Percentiles rank a stretch among this genome's conserved stretches.
phyloP scores from a whole-genome alignment of 2,329 filamentous ascomycete species.

The Colletotrichum godetiae region DNA sequence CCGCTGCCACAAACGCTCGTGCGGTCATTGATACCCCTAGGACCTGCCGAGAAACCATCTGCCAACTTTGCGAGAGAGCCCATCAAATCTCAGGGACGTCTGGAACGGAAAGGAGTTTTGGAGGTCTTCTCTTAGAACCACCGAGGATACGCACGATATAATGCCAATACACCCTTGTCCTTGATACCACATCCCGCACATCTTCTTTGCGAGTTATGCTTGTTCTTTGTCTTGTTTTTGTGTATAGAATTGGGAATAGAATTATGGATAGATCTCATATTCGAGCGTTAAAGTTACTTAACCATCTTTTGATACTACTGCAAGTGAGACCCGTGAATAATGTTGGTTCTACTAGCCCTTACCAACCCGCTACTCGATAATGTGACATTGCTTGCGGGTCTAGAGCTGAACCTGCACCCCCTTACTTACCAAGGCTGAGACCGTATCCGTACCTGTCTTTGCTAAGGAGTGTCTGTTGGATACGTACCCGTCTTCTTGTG shows the following conservation, averaged over 20 bases:
- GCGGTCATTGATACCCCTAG: not conserved
- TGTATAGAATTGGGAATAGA: slow-evolving; percentile 7
- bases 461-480: not conserved
- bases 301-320: too few relatives aligned
- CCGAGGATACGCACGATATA: slow-evolving; percentile 24
- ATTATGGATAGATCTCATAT: slow-evolving; percentile 1
- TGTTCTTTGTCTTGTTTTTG: slow-evolving; percentile 8
- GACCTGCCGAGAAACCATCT: not conserved
- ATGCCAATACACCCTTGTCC: slow-evolving; percentile 22
- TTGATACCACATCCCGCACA: slow-evolving; percentile 21
- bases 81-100: slow-evolving; percentile 24
- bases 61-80: slow-evolving; percentile 23
- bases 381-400: not conserved
- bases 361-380: not conserved
- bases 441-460: too few relatives aligned
- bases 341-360: not conserved
- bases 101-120: slow-evolving; percentile 31
- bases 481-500: not conserved
- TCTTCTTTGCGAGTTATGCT: slow-evolving; percentile 23
- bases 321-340: not conserved
- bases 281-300: not conserved
- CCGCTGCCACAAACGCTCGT: not conserved
- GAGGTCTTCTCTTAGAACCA: slow-evolving; percentile 20
- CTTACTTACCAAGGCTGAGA: not conserved
- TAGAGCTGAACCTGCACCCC: not conserved